Evolutionary conservation across 2,329 filamentous ascomycete genomes (phyloP).

Genomic region (Fusarium paranaense): DNA sequence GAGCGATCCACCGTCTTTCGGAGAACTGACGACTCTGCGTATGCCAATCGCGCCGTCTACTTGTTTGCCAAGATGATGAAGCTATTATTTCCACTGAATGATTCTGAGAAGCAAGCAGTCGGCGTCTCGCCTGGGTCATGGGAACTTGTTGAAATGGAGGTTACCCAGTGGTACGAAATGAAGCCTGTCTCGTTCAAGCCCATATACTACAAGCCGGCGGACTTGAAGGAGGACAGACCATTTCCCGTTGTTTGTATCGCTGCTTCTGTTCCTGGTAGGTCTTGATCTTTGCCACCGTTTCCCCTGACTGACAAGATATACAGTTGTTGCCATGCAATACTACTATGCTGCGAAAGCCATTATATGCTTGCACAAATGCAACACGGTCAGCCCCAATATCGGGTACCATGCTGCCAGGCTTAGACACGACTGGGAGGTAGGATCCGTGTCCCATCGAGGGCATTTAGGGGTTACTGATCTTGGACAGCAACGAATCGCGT

Average conservation of each 20-base stretch:
- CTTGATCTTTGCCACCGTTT: rapidly evolving
- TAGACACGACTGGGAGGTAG: background rate
- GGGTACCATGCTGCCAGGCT: background rate
- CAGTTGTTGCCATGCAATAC: background rate
- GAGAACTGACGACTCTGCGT: background rate
- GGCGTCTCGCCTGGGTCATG: background rate
- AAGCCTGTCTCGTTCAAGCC: background rate
- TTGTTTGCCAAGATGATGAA: background rate
- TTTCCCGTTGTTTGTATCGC: background rate
- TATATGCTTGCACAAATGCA: background rate
- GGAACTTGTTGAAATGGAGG: background rate
- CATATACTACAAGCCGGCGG: background rate
- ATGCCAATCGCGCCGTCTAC: background rate
- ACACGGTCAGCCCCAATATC: background rate
- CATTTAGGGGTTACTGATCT: background rate
- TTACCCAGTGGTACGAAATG: background rate
- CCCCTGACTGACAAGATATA: background rate
- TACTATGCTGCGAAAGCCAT: background rate
- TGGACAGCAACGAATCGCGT: background rate
- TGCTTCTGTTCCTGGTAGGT: background rate
- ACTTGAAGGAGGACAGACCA: background rate
- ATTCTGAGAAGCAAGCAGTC: background rate
- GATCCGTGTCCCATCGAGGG: rapidly evolving
- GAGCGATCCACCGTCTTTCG: background rate
- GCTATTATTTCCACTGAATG: background rate